These are phyloP conservation scores for Nidularia sp. DNA, from an alignment of 768 basidiomycete species.

Conservation along the genomic window DNA sequence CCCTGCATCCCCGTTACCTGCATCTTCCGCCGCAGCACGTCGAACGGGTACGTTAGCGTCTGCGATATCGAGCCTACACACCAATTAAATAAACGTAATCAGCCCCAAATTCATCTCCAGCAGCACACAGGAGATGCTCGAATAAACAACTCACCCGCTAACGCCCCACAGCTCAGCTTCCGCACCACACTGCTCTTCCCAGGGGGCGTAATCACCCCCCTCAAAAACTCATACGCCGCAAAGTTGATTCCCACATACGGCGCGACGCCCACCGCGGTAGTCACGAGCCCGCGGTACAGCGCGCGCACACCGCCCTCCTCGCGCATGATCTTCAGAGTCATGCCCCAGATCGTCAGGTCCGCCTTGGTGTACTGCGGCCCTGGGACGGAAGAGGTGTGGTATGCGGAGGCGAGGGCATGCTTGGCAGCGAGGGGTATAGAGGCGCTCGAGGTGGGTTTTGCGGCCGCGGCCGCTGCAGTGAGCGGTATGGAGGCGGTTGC, in stretches of 20 bases:
- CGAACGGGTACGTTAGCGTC: constrained; percentile 93
- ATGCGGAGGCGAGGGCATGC: constrained; percentile 42
- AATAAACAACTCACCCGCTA: constrained; percentile 56
- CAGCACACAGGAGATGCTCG: no score
- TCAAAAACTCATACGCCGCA: constrained; percentile 84
- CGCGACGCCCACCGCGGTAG: constrained; percentile 87
- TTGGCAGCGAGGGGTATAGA: constrained; percentile 21
- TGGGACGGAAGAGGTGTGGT: constrained; percentile 42
- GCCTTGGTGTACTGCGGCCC: constrained; percentile 21
- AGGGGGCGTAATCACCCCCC: constrained; percentile 76
- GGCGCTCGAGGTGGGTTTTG: constrained; percentile 14
- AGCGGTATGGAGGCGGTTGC: constrained; percentile 69
- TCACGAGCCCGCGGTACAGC: constrained; percentile 79
- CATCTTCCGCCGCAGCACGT: constrained; percentile 93
- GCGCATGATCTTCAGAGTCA: constrained; percentile 85
- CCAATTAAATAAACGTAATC: background rate
- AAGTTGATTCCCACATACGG: constrained; percentile 92
- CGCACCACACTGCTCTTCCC: constrained; percentile 63
- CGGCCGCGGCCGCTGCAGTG: constrained; percentile 17
- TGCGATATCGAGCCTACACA: constrained; percentile 81
- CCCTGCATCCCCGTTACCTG: constrained; percentile 82
- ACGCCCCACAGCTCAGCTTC: constrained; percentile 81
- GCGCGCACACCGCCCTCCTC: constrained; percentile 91
- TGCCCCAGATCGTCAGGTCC: constrained; percentile 76
- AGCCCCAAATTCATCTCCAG: background rate